Evolutionary conservation across 2,329 filamentous ascomycete species (phyloP), one percentile per base, ranked within the genome.

Genomic region (Epichloe aotearoae): DNA sequence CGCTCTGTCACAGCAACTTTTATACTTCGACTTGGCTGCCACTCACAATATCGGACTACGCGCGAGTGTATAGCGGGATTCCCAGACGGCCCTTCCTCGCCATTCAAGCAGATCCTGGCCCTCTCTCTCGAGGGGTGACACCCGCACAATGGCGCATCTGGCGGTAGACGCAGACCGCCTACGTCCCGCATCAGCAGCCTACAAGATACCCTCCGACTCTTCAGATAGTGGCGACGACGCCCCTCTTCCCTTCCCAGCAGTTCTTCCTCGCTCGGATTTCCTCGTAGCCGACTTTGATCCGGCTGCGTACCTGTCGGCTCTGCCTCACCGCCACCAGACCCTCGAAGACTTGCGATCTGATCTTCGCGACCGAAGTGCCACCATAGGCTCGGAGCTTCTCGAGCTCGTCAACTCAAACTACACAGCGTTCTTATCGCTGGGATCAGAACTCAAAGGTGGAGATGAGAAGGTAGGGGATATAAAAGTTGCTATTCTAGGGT

Each of bases 331-430:
- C 1, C 93, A 98, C 66, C 93, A 98, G 66, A 96, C 91, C 0
- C 86, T 98, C 46, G 90, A 95, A 64, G 93, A 98, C 65, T 74
- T 98, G 34, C 87, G 91, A 37, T 72, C 83, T 5, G 94, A 98
- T 62, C 75, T 98, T 15, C 83, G 90, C 43, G 80, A 89, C 52
- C 78, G 94, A 49, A 87, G 83, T 58, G 80, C 86, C 58, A 77
- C 84, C 19, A 83, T 98, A 54, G 86, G 83, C 61, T 80, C 84
- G 55, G 93, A 98, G 69, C 76, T 98, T 3, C 75, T 98, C 17
- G 91, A 96, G 69, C 79, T 98, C 7, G 93, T 98, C 57, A 98
- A 98, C 63, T 79, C 84, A 48, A 95, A 98, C 67, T 97, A 98
- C 65, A 84, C 88, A 46, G 86, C 91, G 52, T 98, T 98, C 59